phyloP scores from a whole-genome alignment of 345 rosid species.

The Ailanthus altissimus region DNA sequence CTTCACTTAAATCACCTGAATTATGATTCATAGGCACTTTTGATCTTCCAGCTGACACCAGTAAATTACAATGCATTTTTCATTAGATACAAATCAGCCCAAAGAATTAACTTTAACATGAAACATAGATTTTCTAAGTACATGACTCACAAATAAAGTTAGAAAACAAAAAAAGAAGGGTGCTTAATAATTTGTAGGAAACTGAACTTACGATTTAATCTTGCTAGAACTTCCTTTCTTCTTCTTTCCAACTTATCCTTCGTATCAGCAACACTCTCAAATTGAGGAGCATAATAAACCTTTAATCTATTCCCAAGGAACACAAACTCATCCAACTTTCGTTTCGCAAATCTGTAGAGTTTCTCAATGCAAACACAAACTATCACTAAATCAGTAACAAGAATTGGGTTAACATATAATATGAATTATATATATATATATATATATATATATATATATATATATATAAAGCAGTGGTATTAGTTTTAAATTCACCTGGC shows the following conservation, averaged over 20 bases:
- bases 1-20: slow-evolving; percentile 20
- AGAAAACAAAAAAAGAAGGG: neutral
- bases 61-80: neutral
- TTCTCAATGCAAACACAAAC: neutral
- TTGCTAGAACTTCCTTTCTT: slow-evolving; percentile 67
- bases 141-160: neutral
- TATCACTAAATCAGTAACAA: neutral
- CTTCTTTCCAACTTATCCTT: slow-evolving; percentile 78
- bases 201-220: slow-evolving; percentile 48
- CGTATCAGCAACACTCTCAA: slow-evolving; percentile 70
- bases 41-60: slow-evolving; percentile 51
- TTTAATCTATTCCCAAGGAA: slow-evolving; percentile 75
- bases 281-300: slow-evolving; percentile 78
- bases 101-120: neutral
- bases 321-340: slow-evolving; percentile 76
- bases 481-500: slow-evolving; percentile 53
- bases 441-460: too few relatives aligned
- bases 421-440: too few relatives aligned
- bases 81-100: neutral
- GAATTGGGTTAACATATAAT: neutral
- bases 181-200: neutral
- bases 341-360: slow-evolving; percentile 67
- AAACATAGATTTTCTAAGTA: neutral
- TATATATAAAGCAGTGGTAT: neutral
- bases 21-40: slow-evolving; percentile 30